Percentiles rank a stretch among this genome's conserved stretches.
These are phyloP conservation scores for Cordyceps javanica DNA, from an alignment of 2,329 filamentous ascomycete species.

Conservation along the genomic window DNA sequence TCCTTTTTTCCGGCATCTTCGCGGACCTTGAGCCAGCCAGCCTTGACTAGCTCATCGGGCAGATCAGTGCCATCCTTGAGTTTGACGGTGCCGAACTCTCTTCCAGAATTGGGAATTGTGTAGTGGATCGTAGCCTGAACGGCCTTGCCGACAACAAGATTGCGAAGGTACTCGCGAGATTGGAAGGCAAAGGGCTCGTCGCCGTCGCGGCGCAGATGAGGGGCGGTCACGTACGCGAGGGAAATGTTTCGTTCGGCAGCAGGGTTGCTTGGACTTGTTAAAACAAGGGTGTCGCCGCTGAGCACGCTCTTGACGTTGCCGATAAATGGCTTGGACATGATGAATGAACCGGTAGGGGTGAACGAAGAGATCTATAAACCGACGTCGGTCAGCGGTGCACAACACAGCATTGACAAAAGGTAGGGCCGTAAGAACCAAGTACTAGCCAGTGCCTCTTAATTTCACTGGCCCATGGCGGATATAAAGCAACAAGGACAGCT, in stretches of 20 bases:
- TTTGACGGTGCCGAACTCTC: constrained; percentile 80
- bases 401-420: not conserved
- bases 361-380: constrained; percentile 13
- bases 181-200: constrained; percentile 92
- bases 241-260: constrained; percentile 80
- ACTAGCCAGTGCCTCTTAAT: not conserved
- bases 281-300: constrained; percentile 85
- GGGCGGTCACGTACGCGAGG: constrained; percentile 86
- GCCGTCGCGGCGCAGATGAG: constrained; percentile 78
- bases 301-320: constrained; percentile 87
- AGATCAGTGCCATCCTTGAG: constrained; percentile 70
- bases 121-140: constrained; percentile 83
- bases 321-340: constrained; percentile 50
- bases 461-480: not conserved
- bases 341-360: constrained; percentile 21
- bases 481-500: not conserved
- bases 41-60: constrained; percentile 76
- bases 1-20: constrained; percentile 93
- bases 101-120: constrained; percentile 74
- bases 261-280: constrained; percentile 76
- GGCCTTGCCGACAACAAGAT: constrained; percentile 76
- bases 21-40: constrained; percentile 87
- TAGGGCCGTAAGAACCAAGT: not conserved
- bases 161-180: constrained; percentile 87
- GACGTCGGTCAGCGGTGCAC: not conserved